These are phyloP conservation scores for Kodamaea derodonti DNA, from an alignment of 1,139 yeast genomes.

Conservation along the genomic window DNA sequence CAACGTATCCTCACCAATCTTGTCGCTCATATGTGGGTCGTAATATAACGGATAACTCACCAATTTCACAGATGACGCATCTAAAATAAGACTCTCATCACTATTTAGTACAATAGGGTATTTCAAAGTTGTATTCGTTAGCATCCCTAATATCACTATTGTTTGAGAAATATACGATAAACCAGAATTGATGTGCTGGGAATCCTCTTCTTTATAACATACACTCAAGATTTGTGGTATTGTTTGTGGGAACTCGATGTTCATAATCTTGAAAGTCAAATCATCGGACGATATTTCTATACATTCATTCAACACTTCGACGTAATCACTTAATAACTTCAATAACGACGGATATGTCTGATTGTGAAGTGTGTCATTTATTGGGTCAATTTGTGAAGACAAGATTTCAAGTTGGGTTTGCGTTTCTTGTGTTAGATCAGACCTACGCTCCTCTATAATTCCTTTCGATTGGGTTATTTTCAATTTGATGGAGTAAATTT, in stretches of 20 bases:
- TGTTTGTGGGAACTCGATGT: conserved; percentile 35
- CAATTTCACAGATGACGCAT: conserved; percentile 14
- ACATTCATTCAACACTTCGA: conserved; percentile 20
- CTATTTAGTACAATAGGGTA: conserved; percentile 27
- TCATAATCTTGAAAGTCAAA: conserved; percentile 29
- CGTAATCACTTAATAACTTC: conserved; percentile 14
- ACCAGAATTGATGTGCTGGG: conserved; percentile 28
- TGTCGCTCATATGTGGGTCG: conserved; percentile 22
- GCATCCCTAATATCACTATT: conserved; percentile 19
- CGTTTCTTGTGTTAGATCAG: conserved; percentile 15
- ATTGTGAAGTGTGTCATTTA: conserved; percentile 19
- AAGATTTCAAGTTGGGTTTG: conserved; percentile 25
- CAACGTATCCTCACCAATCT: conserved; percentile 12
- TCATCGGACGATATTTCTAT: conserved; percentile 25
- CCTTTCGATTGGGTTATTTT: conserved; percentile 20
- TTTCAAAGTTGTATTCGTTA: conserved; percentile 25
- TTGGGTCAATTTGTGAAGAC: conserved; percentile 27
- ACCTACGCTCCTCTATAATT: conserved; percentile 16
- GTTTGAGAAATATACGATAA: conserved; percentile 29
- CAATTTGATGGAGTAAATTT: conserved; percentile 25
- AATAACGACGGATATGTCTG: conserved; percentile 23
- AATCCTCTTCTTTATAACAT: conserved; percentile 22
- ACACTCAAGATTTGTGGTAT: conserved; percentile 26
- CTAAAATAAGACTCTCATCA: conserved; percentile 23
- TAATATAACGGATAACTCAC: conserved; percentile 27